phyloP scores from a whole-genome alignment of 179 eudicot genomes.

The Nepenthes alata region DNA sequence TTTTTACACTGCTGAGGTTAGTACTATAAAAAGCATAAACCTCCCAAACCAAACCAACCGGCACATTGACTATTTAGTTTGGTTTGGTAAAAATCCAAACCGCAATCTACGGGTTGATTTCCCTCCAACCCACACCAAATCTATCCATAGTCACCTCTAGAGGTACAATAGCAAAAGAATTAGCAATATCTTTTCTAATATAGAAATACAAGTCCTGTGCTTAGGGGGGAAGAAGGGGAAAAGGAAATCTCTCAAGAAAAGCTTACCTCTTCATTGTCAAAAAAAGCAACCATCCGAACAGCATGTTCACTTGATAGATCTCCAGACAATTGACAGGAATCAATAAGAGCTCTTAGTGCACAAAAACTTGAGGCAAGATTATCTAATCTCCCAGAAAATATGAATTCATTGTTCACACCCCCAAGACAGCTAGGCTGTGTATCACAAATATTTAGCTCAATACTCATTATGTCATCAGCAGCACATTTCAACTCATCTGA shows the following conservation, averaged over 20 bases:
- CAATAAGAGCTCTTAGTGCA: constrained; percentile 87
- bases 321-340: constrained; percentile 52
- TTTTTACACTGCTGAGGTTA: too few species aligned
- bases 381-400: constrained; percentile 94
- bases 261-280: constrained; percentile 89
- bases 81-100: too few species aligned
- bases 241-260: neutral
- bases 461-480: constrained; percentile 53
- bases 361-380: constrained; percentile 94
- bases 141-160: too few species aligned
- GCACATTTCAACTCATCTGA: constrained; percentile 70
- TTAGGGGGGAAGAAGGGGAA: too few species aligned
- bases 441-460: constrained; percentile 85
- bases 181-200: too few species aligned
- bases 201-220: too few species aligned
- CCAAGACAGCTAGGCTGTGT: constrained; percentile 96
- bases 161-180: too few species aligned
- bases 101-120: too few species aligned
- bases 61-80: too few species aligned
- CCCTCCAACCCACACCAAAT: too few species aligned
- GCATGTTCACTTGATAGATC: constrained; percentile 65
- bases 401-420: constrained; percentile 83
- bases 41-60: too few species aligned
- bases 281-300: constrained; percentile 79
- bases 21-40: too few species aligned